A percentile compares a stretch with the other conserved stretches of the same genome.
Conservation (phyloP, 495 filamentous ascomycete species). For the Halenospora varia region DNA sequence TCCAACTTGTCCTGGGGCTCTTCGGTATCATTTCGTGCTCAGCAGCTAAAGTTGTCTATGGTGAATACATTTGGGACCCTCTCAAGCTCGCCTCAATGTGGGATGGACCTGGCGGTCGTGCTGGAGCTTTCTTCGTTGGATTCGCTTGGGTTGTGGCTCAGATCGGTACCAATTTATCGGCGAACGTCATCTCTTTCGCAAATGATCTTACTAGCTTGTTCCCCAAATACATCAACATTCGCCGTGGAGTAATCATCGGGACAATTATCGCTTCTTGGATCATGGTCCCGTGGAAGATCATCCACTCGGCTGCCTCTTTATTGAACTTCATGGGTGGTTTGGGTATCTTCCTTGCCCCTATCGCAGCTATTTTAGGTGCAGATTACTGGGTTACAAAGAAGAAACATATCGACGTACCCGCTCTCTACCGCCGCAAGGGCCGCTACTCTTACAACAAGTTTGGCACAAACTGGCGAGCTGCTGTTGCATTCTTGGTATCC, state of each 20-base stretch:
- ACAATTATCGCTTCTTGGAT: constrained; percentile 53
- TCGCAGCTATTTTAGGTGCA: constrained; percentile 43
- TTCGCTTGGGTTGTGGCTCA: constrained; percentile 48
- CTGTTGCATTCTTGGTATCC: constrained; percentile 34
- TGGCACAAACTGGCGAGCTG: constrained; percentile 43
- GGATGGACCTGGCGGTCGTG: constrained; percentile 42
- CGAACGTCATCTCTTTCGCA: constrained; percentile 60
- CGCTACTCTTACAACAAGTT: constrained; percentile 26
- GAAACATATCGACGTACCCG: constrained; percentile 40
- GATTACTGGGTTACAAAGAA: constrained; percentile 47
- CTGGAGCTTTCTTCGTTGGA: constrained; percentile 51
- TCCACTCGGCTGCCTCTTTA: constrained; percentile 51
- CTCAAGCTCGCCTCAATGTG: constrained; percentile 49
- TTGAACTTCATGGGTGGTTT: constrained; percentile 53
- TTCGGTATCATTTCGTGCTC: constrained; percentile 47
- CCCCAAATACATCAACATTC: constrained; percentile 57
- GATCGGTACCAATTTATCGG: constrained; percentile 62
- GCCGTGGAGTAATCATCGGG: constrained; percentile 57
- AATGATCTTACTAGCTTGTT: constrained; percentile 60
- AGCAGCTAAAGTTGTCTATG: constrained; percentile 51
- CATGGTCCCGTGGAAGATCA: constrained; percentile 63
- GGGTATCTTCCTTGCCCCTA: constrained; percentile 42
- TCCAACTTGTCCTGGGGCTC: constrained; percentile 48
- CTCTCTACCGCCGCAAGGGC: constrained; percentile 33
- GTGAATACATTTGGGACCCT: constrained; percentile 54